Percentiles rank a stretch among this genome's conserved stretches.
These are phyloP conservation scores for Petunia hybrid DNA, from an alignment of 305 asterid species.

Conservation along the genomic window DNA sequence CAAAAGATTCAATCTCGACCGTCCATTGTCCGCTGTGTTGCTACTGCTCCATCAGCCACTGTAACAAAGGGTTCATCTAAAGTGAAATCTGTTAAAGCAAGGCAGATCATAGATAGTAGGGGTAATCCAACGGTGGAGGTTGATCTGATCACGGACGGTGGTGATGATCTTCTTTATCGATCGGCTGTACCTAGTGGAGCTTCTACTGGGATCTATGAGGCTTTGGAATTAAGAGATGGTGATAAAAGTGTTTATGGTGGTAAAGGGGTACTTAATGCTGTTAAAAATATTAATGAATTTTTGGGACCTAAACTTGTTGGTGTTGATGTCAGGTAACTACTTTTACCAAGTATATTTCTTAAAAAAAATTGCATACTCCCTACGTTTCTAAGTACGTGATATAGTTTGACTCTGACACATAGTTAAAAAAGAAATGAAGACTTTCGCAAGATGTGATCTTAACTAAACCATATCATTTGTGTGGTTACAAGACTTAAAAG, in stretches of 20 bases:
- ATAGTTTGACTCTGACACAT: too few species aligned
- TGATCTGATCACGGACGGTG: slow-evolving; percentile 73
- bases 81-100: slow-evolving; percentile 74
- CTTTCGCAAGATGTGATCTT: too few species aligned
- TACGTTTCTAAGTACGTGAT: too few species aligned
- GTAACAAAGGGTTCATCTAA: slow-evolving; percentile 51
- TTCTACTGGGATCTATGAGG: slow-evolving; percentile 98
- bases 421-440: too few species aligned
- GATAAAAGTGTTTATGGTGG: slow-evolving; percentile 88
- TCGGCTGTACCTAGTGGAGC: slow-evolving; percentile 99
- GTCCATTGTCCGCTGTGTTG: slow-evolving; percentile 51
- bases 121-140: slow-evolving; percentile 99
- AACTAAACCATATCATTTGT: too few species aligned
- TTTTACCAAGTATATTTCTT: slow-evolving; percentile 11
- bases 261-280: slow-evolving; percentile 91
- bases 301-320: slow-evolving; percentile 92
- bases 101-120: slow-evolving; percentile 97
- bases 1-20: slow-evolving; percentile 49
- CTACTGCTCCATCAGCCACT: slow-evolving; percentile 57
- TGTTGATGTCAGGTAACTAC: slow-evolving; percentile 80
- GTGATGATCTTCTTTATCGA: slow-evolving; percentile 69
- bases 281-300: slow-evolving; percentile 66
- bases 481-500: neutral
- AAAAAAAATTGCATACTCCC: neutral
- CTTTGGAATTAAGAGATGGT: slow-evolving; percentile 92